Evolutionary conservation across 192 early-diverging fungal genomes (phyloP), one percentile per base, ranked within the genome.

Genomic region (Backusella sp.): DNA sequence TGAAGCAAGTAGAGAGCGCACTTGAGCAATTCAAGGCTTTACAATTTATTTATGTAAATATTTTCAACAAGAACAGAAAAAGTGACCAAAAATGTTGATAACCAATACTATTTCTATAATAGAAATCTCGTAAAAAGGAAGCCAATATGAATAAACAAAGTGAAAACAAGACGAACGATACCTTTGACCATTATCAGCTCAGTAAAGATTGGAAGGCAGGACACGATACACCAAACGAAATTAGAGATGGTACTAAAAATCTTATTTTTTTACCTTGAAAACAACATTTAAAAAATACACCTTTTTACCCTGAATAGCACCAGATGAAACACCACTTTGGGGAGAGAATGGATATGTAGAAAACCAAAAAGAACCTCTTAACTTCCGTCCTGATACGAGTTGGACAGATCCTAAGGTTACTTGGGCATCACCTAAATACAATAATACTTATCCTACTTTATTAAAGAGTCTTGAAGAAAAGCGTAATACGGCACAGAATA

Each of bases 1-100:
- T 73, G 42, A 72, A 73, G 7, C 11, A 21, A 35, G 65, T 73
- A 4, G 49, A 73, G 12, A 67, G 69, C 26, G 72, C 77, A 39
- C 4, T 52, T 21, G 8, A 30, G 19, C 71, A 66, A 15, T 78
- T 78, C 28, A 9, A 34, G 19, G 53, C 39, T 67, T 46, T 78
- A 30, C 77, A 78, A 28, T 68, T 66, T 6, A 11, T 8, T 30
- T 26, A 39, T 34, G 56, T 73, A 7, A 17, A 3, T 34, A 12
- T 72, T 28, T 37, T 41, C 37, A 65, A 39, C 42, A 44, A 6
- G n/a, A 17, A 46, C 36, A 37, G 6, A 6, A 35, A 32, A 32
- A 32, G 32, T 32, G 2, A 32, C 32, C 32, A 32, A 32, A 3
- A 32, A 32, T 32, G 32, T 32, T 32, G 3, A 2, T 32, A 32